Percentiles rank a stretch among this genome's conserved stretches.
Evolutionary conservation across 805 yeast genomes (phyloP).

Genomic region (Barnettozyma botsteinii): DNA sequence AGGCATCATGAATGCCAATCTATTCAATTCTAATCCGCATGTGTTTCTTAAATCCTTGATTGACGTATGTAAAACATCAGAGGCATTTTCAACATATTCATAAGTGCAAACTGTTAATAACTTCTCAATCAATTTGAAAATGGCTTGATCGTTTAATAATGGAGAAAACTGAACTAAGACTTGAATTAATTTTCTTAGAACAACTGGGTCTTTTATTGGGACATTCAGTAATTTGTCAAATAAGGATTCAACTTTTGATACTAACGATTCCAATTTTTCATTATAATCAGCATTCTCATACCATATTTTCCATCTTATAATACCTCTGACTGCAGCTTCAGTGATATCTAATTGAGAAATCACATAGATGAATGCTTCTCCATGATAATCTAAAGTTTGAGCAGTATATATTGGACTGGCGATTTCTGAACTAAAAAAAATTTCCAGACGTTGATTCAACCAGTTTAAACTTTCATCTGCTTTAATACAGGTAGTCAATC

Average conservation of each 20-base stretch:
- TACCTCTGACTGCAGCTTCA: constrained; percentile 87
- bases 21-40: constrained; percentile 90
- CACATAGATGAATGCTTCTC: constrained; percentile 69
- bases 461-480: constrained; percentile 79
- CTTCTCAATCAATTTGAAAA: constrained; percentile 81
- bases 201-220: constrained; percentile 71
- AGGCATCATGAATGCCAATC: constrained; percentile 94
- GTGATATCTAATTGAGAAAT: constrained; percentile 78
- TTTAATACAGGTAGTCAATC: constrained; percentile 80
- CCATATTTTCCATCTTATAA: constrained; percentile 95
- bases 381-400: constrained; percentile 47
- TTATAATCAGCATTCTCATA: constrained; percentile 51
- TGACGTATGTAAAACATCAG: constrained; percentile 73
- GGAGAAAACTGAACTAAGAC: constrained; percentile 94
- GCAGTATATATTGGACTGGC: constrained; percentile 61
- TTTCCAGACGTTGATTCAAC: constrained; percentile 68
- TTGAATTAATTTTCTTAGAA: constrained; percentile 81
- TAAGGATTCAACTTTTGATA: constrained; percentile 56
- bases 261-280: constrained; percentile 45
- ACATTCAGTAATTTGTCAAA: constrained; percentile 73
- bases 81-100: constrained; percentile 61
- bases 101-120: constrained; percentile 79
- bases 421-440: constrained; percentile 61
- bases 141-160: constrained; percentile 69
- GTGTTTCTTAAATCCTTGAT: constrained; percentile 84